Evolutionary conservation across 768 basidiomycete species (phyloP), one percentile per base, ranked within the genome.

Genomic region (Chiua virens): DNA sequence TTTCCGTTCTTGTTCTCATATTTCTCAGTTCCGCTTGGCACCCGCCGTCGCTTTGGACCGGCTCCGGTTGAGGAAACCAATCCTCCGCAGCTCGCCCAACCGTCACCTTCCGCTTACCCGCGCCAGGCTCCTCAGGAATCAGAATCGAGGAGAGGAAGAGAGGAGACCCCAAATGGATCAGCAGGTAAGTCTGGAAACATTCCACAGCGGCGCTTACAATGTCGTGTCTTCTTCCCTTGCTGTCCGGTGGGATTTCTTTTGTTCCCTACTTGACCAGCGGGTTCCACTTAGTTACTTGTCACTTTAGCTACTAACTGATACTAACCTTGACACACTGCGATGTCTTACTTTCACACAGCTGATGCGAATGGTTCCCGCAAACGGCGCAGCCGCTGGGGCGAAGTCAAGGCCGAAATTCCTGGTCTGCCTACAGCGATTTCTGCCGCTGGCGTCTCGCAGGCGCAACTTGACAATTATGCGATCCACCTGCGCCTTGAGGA

Each of bases 371-470:
- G 86, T 58, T 85, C 93, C 59, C 87, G 95, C 57, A 98, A 98
- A 75, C 85, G 96, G 56, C 89, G 92, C 60, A 97, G 94, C 64
- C 89, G 97, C 51, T 99, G 95, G 95, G 97, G 97, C 58, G 96
- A 97, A 61, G 89, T 84, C 53, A 91, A 91, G 70, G 82, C 87
- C 45, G 89, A 95, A 59, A 87, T 94, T 44, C 91, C 94, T 49
- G 95, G 93, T 49, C 72, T 98, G 47, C 97, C 97, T 6, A 96
- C 94, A 39, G 93, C 94, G 41, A 95, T 99, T 57, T 88, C 86
- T 58, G 88, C 90, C 39, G 86, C 89, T 41, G 94, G 96, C 54
- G 93, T 99, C 46, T 93, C 94, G 21, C 92, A 94, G 66, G 86
- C 87, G 46, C 95, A 98, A 70, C 86, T 99, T 47, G 96, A 98